These are phyloP conservation scores for Aspergillus steynii DNA, from an alignment of 495 filamentous ascomycete species.

Conservation along the genomic window DNA sequence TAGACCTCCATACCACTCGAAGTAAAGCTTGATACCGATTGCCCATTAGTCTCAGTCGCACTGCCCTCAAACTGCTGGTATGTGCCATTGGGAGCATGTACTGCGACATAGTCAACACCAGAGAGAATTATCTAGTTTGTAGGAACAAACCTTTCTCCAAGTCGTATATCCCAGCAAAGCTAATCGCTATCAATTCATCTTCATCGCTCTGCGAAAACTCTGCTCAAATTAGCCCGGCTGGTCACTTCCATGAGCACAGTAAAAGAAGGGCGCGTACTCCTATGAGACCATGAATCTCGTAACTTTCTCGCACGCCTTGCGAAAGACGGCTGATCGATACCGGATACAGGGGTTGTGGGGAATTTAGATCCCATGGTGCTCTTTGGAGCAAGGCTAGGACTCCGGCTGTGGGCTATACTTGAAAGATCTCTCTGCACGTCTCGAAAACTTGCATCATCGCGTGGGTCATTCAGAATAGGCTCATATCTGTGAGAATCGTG, in stretches of 20 bases:
- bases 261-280: slow-evolving; percentile 20
- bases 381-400: slow-evolving; percentile 23
- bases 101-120: slow-evolving; percentile 14
- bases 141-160: slow-evolving; percentile 26
- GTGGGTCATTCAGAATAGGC: slow-evolving; percentile 24
- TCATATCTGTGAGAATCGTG: slow-evolving; percentile 21
- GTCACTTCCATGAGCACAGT: slow-evolving; percentile 6
- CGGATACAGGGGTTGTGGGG: slow-evolving; percentile 1
- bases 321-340: slow-evolving; percentile 17
- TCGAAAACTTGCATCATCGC: slow-evolving; percentile 21
- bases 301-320: slow-evolving; percentile 23
- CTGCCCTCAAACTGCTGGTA: slow-evolving; percentile 21
- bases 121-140: neutral
- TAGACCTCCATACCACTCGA: slow-evolving; percentile 18
- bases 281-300: slow-evolving; percentile 30
- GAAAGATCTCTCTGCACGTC: slow-evolving; percentile 20
- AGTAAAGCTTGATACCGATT: slow-evolving; percentile 17
- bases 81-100: slow-evolving; percentile 31
- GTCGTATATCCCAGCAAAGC: slow-evolving; percentile 33
- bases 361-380: slow-evolving; percentile 17
- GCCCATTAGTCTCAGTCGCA: slow-evolving; percentile 5
- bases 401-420: slow-evolving; percentile 18
- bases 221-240: slow-evolving; percentile 1
- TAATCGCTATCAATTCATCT: slow-evolving; percentile 33
- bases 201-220: slow-evolving; percentile 31